A percentile compares a stretch with the other conserved stretches of the same genome.
Evolutionary conservation across 208 protist genomes (phyloP).

Genomic region (Wallacemonas collosoma): DNA sequence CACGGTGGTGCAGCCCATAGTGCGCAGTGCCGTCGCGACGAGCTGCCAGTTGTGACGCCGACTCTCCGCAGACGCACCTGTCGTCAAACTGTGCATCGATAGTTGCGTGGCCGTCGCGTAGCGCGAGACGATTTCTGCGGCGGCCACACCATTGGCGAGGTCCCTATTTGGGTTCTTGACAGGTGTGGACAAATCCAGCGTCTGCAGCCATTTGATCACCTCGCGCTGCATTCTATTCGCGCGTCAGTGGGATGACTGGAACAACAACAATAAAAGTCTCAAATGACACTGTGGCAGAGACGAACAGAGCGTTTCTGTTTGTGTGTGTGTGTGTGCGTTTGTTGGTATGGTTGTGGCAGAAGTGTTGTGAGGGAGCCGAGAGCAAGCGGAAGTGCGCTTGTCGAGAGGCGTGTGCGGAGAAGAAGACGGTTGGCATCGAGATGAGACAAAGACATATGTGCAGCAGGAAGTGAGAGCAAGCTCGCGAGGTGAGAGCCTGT

Average conservation of each 20-base stretch:
- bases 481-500: no score
- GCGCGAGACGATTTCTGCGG: slow-evolving; percentile 93
- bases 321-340: no score
- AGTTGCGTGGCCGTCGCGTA: slow-evolving; percentile 51
- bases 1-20: slow-evolving; percentile 52
- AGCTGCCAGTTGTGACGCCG: slow-evolving; percentile 92
- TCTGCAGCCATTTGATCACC: slow-evolving; percentile 96
- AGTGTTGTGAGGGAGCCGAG: no score
- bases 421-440: no score
- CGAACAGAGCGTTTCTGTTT: no score
- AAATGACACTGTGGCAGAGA: not conserved
- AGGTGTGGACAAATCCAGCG: slow-evolving; percentile 89
- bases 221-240: slow-evolving; percentile 74
- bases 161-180: slow-evolving; percentile 94
- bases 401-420: no score
- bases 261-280: not conserved
- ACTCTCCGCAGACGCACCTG: slow-evolving; percentile 62
- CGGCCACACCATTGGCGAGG: slow-evolving; percentile 93
- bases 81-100: slow-evolving; percentile 85
- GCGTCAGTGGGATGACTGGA: not conserved
- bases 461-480: no score
- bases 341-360: no score
- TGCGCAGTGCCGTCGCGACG: slow-evolving; percentile 50
- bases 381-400: no score
- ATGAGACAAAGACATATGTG: no score